phyloP scores from a whole-genome alignment of 108 stramenopile genomes.

The Cylindrotheca closterium region DNA sequence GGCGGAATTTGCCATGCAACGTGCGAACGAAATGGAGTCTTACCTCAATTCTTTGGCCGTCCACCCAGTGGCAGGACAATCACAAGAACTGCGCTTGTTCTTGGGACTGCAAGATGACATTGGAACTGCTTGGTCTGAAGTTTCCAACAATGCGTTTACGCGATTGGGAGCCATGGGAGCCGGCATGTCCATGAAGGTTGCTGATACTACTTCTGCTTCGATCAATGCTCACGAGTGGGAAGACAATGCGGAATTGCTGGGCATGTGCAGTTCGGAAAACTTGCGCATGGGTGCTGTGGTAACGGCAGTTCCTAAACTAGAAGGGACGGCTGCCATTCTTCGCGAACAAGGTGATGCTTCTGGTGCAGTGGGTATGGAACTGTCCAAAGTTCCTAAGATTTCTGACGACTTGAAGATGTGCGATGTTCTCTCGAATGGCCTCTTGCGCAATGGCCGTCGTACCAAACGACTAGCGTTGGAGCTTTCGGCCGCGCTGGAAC shows the following conservation, averaged over 20 bases:
- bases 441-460: slow-evolving; percentile 68
- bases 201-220: slow-evolving; percentile 27
- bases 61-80: slow-evolving; percentile 63
- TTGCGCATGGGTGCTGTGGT: slow-evolving; percentile 71
- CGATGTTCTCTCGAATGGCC: slow-evolving; percentile 55
- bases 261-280: slow-evolving; percentile 59
- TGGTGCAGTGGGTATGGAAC: slow-evolving; percentile 75
- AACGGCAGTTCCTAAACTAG: slow-evolving; percentile 85
- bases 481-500: slow-evolving; percentile 59
- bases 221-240: slow-evolving; percentile 48
- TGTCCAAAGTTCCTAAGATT: slow-evolving; percentile 66
- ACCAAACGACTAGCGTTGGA: slow-evolving; percentile 77
- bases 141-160: slow-evolving; percentile 74
- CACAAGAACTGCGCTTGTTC: slow-evolving; percentile 65
- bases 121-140: slow-evolving; percentile 90
- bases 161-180: slow-evolving; percentile 57
- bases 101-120: slow-evolving; percentile 84
- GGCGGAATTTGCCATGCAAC: slow-evolving; percentile 74
- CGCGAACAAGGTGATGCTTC: slow-evolving; percentile 64
- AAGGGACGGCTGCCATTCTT: slow-evolving; percentile 61
- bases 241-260: slow-evolving; percentile 81
- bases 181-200: slow-evolving; percentile 37
- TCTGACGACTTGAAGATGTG: slow-evolving; percentile 40
- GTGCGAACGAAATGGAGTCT: slow-evolving; percentile 57
- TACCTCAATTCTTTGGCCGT: slow-evolving; percentile 63